Evolutionary conservation across 2,329 filamentous ascomycete species (phyloP), one percentile per base, ranked within the genome.

Genomic region (Xylariomycetidae sp.): DNA sequence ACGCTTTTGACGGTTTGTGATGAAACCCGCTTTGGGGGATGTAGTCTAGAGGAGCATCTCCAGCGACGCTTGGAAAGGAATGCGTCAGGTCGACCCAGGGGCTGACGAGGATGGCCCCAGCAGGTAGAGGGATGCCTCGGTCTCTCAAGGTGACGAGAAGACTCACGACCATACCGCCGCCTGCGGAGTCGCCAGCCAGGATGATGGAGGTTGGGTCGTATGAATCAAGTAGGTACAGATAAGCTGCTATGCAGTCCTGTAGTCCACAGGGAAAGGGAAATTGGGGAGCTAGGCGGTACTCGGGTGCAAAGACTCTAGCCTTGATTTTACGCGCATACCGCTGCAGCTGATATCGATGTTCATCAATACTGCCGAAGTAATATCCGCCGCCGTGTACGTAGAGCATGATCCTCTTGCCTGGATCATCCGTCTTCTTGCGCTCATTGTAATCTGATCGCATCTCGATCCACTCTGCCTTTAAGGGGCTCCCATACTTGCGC

Each of bases 291-390:
- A 98, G 71, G 25, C 92, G 79, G 59, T 97, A 98, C 41, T 80
- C 71, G 5, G 90, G 85, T 16, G 90, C 88, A 58, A 97, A 80
- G 6, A 96, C 84, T 35, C 88, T 75, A 13, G 88, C 90, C 60
- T 92, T 88, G 40, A 98, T 72, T 63, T 97, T 97, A 34, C 92
- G 76, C 17, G 92, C 92, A 70, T 97, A 89, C 30, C 90, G 76
- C 61, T 98, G 92, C 72, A 98, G 80, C 69, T 97, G 90, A 63
- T 97, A 97, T n/a, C 92, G 81, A 66, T 97, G 92, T 59, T 94
- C 89, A 54, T 96, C 89, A 23, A 96, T 82, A 49, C 88, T 94
- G 11, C 92, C 90, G 57, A 98, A 97, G 63, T 82, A 98, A 62
- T 95, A 97, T 14, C 85, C 90, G 6, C 90, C 90, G 11, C 92